phyloP scores from a whole-genome alignment of 2,329 filamentous ascomycete genomes.

The Gnomoniopsis sp. region DNA sequence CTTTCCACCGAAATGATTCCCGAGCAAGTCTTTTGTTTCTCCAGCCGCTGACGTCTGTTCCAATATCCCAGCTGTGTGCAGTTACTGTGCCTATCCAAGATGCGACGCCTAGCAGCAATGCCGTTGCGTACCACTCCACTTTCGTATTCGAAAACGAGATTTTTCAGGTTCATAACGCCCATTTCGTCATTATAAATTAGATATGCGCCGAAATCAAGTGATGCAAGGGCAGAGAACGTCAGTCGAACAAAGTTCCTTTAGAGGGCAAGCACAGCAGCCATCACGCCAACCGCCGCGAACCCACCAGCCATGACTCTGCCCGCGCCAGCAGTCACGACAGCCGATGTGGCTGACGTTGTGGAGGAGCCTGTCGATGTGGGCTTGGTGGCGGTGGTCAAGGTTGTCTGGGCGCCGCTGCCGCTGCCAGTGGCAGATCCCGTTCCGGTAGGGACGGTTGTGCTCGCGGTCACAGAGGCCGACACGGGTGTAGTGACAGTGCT shows the following conservation, averaged over 20 bases:
- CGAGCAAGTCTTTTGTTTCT: too few relatives aligned
- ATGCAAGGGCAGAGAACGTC: too few relatives aligned
- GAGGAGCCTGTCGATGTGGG: constrained; percentile 10
- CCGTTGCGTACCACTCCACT: too few relatives aligned
- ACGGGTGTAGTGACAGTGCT: constrained; percentile 18
- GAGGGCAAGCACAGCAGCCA: constrained; percentile 40
- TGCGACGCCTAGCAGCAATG: too few relatives aligned
- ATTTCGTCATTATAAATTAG: too few relatives aligned
- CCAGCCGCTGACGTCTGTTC: too few relatives aligned
- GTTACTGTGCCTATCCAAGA: too few relatives aligned
- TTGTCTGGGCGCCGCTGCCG: constrained; percentile 22
- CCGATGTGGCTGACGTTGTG: constrained; percentile 2
- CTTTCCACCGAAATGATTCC: too few relatives aligned
- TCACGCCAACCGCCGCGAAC: constrained; percentile 36
- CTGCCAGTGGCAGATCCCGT: constrained; percentile 19
- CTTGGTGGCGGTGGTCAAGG: constrained; percentile 15
- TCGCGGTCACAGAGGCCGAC: constrained; percentile 16
- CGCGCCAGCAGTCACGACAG: constrained; percentile 21
- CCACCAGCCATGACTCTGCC: constrained; percentile 34
- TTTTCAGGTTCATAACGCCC: too few relatives aligned
- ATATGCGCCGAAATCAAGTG: neutral
- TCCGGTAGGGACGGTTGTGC: constrained; percentile 19
- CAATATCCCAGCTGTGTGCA: too few relatives aligned
- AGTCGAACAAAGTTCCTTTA: constrained; percentile 28
- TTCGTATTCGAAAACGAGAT: too few relatives aligned